These are phyloP conservation scores for Aspergillus chevalieri DNA, from an alignment of 2,329 filamentous ascomycete species.

Conservation along the genomic window DNA sequence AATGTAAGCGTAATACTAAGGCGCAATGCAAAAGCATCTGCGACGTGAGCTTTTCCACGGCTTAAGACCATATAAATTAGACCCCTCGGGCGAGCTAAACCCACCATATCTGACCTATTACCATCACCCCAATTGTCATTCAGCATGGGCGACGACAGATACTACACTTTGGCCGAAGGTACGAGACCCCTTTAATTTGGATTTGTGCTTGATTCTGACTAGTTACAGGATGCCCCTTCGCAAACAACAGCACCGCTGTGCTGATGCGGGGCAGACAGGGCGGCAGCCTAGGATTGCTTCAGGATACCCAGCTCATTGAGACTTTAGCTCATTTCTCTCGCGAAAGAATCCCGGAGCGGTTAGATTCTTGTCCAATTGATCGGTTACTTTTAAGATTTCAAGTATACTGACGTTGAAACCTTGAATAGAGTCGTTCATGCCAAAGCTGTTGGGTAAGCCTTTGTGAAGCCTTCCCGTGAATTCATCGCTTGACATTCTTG, in stretches of 20 bases:
- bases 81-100: too few species aligned
- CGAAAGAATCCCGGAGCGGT: constrained; percentile 54
- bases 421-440: constrained; percentile 13
- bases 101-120: too few species aligned
- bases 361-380: not conserved
- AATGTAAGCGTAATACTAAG: too few species aligned
- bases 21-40: too few species aligned
- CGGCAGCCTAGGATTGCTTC: constrained; percentile 41
- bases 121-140: too few species aligned
- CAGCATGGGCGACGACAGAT: too few species aligned
- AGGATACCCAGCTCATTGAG: constrained; percentile 55
- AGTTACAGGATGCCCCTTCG: constrained; percentile 13
- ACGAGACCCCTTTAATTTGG: too few species aligned
- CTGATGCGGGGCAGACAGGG: constrained; percentile 11
- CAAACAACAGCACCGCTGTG: constrained; percentile 11
- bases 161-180: too few species aligned
- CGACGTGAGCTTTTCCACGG: too few species aligned
- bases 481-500: constrained; percentile 13
- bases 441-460: constrained; percentile 19
- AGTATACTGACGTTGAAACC: not conserved
- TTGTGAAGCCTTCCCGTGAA: not conserved
- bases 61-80: too few species aligned
- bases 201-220: too few species aligned
- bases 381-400: too few species aligned
- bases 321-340: constrained; percentile 55